Percentiles rank a stretch among this genome's conserved stretches.
Evolutionary conservation across 306 rosid species (phyloP).

Genomic region (Corylus heterophylla): DNA sequence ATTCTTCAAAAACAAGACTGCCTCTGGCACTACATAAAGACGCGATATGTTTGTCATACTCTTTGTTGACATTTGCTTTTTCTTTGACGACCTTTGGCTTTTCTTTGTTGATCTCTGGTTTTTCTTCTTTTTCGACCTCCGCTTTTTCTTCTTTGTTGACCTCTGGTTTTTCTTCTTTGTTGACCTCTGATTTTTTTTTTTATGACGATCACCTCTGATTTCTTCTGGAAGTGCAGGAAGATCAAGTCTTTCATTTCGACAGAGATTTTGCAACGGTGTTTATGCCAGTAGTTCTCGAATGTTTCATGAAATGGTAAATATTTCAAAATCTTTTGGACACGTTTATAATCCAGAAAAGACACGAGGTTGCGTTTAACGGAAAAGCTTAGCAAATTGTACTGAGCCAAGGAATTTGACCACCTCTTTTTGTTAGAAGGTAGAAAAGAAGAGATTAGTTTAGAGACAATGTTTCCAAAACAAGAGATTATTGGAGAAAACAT

Average conservation of each 20-base stretch:
- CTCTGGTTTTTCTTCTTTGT: too few species aligned
- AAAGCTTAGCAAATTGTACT: neutral
- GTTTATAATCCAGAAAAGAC: neutral
- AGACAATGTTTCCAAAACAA: neutral
- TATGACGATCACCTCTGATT: too few species aligned
- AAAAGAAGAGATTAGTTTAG: too few species aligned
- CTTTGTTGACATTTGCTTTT: too few species aligned
- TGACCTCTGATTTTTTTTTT: neutral
- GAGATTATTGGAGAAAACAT: neutral
- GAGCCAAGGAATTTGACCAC: neutral
- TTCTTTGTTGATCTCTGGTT: neutral
- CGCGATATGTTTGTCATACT: neutral
- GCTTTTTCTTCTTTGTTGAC: neutral
- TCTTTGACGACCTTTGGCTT: too few species aligned
- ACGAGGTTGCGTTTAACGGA: neutral
- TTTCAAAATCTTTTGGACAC: neutral
- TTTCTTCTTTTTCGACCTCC: too few species aligned
- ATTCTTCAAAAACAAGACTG: neutral
- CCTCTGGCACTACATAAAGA: neutral
- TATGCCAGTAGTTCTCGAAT: neutral
- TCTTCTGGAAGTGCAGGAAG: conserved; percentile 4
- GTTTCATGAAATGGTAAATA: too few species aligned
- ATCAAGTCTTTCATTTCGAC: neutral
- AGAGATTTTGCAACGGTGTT: neutral
- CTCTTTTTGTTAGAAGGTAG: neutral